Base-by-base conservation (phyloP, 345 rosid genomes). In the Eucalyptus virginea region DNA sequence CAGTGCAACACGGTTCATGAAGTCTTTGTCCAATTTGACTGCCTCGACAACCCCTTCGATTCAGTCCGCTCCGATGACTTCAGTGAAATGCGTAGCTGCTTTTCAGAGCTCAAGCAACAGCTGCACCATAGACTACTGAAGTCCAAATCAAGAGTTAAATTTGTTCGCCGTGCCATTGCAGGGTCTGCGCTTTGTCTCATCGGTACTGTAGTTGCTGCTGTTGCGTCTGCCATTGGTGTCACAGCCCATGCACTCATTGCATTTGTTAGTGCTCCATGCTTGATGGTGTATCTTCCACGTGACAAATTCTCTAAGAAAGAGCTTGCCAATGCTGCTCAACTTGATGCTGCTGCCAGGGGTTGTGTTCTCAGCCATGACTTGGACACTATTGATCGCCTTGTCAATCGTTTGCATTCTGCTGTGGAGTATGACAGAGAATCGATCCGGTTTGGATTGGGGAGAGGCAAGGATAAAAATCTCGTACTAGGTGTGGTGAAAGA, bases 11-110 rank as follows among this genome's bases (percentile, higher is more conserved):
- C 86, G 51, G 96, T 96, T 0, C 89, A 91, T 45, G 94, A 94
- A 50, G 89, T 95, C 86, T 93, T 96, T 81, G 89, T 89, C 88
- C 88, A 93, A 81, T 95, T 96, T 14, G 95, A 94, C 87, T 60
- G 89, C 40, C 88, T 88, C 72, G 96, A 91, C 14, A 96, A 95
- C 90, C 99, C 98, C 88, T 96, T 97, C 88, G 94, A 97, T 24
- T 92, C 90, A 69, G 91, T 94, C 18, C 92, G 92, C 44, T 91
- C 95, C 44, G 88, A 89, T 80, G 90, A 90, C 91, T 94, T 96
- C 90, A 89, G 85, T 8, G 94, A 92, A n/a, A 94, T 95, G 90
- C 95, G 93, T 7, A n/a, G 88, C 56, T 92, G 94, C 93, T 96
- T 94, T 88, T 95, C 96, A 10, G 90, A 93, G 89, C 96, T 97